A percentile compares a stretch with the other conserved stretches of the same genome.
Conservation (phyloP, 2,329 filamentous ascomycete species). For the Aureobasidium sp. region DNA sequence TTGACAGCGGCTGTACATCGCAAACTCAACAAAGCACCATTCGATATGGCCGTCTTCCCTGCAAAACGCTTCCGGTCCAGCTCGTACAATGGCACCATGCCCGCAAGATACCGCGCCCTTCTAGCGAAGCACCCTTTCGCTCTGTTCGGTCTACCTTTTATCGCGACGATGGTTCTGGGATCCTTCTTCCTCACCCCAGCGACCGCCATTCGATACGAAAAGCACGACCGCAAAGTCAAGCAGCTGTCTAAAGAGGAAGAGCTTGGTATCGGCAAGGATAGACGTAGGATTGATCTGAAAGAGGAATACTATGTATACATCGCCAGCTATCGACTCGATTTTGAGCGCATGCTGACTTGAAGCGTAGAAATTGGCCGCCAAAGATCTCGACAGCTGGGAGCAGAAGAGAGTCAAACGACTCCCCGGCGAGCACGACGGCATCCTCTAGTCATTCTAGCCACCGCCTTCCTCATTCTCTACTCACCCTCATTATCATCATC, state of each 20-base stretch:
- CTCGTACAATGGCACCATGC: conserved; percentile 56
- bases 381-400: conserved; percentile 93
- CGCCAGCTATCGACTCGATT: not conserved
- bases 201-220: conserved; percentile 87
- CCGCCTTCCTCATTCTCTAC: not conserved
- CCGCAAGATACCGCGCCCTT: conserved; percentile 66
- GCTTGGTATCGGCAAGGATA: conserved; percentile 66
- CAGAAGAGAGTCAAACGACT: conserved; percentile 89
- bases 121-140: conserved; percentile 79
- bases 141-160: conserved; percentile 89
- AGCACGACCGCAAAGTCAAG: conserved; percentile 81
- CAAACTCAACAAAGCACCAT: not conserved
- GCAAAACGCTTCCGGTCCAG: conserved; percentile 53
- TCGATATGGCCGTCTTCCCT: conserved; percentile 30
- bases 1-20: no score
- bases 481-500: not conserved
- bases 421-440: conserved; percentile 82
- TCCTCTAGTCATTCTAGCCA: conserved; percentile 45
- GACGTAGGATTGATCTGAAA: conserved; percentile 67
- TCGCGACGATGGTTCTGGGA: conserved; percentile 80
- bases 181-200: conserved; percentile 93
- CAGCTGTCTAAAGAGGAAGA: conserved; percentile 82
- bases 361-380: conserved; percentile 66
- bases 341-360: conserved; percentile 11
- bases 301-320: conserved; percentile 74